These are phyloP conservation scores for Wickerhamomyces pijperi DNA, from an alignment of 805 yeast genomes.

Conservation along the genomic window DNA sequence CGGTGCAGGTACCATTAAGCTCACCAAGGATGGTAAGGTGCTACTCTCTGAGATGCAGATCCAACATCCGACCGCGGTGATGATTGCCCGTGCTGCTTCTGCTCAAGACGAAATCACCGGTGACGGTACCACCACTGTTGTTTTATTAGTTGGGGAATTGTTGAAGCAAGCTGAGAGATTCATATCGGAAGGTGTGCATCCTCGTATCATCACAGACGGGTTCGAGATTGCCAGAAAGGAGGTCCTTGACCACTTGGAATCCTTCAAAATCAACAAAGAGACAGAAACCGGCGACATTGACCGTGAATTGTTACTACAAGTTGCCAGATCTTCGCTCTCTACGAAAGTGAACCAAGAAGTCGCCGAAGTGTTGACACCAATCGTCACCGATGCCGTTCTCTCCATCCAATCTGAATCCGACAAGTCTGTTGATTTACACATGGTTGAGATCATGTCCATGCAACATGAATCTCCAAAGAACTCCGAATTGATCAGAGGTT, in stretches of 20 bases:
- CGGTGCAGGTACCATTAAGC: conserved; percentile 90
- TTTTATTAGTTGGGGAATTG: conserved; percentile 86
- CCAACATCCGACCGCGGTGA: conserved; percentile 79
- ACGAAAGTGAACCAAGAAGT: conserved; percentile 78
- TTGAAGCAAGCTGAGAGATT: conserved; percentile 90
- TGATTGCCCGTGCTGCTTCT: conserved; percentile 94
- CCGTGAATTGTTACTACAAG: conserved; percentile 82
- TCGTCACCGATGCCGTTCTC: conserved; percentile 92
- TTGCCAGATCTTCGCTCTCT: conserved; percentile 79
- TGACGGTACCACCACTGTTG: conserved; percentile 96
- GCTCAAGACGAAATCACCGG: conserved; percentile 99
- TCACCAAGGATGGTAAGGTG: conserved; percentile 96
- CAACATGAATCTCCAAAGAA: conserved; percentile 83
- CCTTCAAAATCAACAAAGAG: conserved; percentile 39
- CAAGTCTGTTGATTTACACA: conserved; percentile 72
- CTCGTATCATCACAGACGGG: conserved; percentile 89
- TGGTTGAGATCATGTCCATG: conserved; percentile 98
- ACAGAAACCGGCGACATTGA: conserved; percentile 31
- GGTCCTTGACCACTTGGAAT: conserved; percentile 56
- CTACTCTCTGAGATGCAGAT: conserved; percentile 93
- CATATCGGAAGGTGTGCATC: conserved; percentile 90
- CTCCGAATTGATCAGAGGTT: conserved; percentile 73
- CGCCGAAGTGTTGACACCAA: conserved; percentile 76
- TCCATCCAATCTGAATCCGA: conserved; percentile 47
- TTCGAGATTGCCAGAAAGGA: conserved; percentile 82